Conservation (phyloP, 768 basidiomycete species). For the Amanita rubescens region DNA sequence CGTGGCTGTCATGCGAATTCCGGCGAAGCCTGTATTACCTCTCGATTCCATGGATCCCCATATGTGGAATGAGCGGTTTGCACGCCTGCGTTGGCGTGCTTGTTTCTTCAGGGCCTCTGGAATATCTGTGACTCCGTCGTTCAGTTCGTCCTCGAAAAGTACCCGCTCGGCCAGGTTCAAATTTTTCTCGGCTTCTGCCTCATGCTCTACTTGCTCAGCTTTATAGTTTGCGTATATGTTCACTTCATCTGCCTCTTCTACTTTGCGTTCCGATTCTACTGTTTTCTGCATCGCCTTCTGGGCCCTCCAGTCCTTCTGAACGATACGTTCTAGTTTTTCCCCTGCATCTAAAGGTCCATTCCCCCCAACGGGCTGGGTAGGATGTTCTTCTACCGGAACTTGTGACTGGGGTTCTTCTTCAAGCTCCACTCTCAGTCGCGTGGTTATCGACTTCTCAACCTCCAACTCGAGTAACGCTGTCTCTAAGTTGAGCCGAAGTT, state of each 20-base stretch:
- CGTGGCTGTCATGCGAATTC: neutral
- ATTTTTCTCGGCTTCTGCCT: neutral
- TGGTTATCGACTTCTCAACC: neutral
- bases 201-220: neutral
- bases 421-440: neutral
- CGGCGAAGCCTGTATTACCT: neutral
- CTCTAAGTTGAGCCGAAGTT: neutral
- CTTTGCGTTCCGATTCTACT: neutral
- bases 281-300: neutral
- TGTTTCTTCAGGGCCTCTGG: neutral
- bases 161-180: too few species aligned
- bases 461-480: neutral
- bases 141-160: neutral
- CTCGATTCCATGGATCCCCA: neutral
- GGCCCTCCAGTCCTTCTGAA: neutral
- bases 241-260: neutral
- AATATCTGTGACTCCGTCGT: neutral
- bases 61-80: neutral
- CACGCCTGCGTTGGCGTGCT: neutral
- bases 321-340: neutral
- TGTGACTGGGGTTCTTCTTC: neutral
- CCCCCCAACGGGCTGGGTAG: too few species aligned
- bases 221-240: neutral
- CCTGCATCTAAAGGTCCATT: neutral
- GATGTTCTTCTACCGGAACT: neutral